A percentile compares a stretch with the other conserved stretches of the same genome.
phyloP scores from a whole-genome alignment of 345 rosid species.

The Eucalyptus polyanthemos region DNA sequence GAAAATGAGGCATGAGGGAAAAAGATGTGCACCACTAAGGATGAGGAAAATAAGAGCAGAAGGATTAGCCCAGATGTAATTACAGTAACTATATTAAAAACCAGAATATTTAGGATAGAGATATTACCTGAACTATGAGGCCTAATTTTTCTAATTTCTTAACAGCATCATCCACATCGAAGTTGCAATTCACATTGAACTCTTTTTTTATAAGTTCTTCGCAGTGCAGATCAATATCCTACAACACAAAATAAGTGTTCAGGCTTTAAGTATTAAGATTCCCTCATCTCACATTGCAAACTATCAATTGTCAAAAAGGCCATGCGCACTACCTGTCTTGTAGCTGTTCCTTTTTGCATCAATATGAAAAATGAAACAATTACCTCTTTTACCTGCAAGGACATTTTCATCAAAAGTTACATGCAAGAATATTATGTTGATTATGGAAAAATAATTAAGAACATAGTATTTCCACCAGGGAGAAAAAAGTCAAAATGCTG shows the following conservation, averaged over 20 bases:
- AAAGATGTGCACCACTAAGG: background rate
- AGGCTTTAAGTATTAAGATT: background rate
- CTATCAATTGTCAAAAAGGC: background rate
- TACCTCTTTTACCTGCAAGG: conserved; percentile 73
- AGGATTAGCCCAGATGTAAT: background rate
- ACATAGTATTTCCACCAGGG: background rate
- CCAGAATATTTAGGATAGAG: background rate
- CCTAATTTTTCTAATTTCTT: conserved; percentile 57
- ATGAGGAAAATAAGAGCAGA: background rate
- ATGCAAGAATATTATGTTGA: background rate
- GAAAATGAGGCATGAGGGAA: background rate
- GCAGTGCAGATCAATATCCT: conserved; percentile 50
- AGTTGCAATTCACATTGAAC: conserved; percentile 50
- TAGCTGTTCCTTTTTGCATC: conserved; percentile 46
- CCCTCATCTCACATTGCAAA: background rate
- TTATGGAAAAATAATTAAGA: background rate
- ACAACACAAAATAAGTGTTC: background rate
- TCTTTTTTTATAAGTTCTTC: conserved; percentile 44
- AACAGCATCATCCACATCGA: conserved; percentile 73
- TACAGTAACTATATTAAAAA: background rate
- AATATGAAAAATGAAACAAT: conserved; percentile 54
- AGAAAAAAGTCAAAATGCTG: background rate
- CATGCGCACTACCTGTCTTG: conserved; percentile 10
- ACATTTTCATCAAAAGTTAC: background rate
- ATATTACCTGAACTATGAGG: conserved; percentile 36